Evolutionary conservation across 129 eudicot genomes (phyloP).

Genomic region (Saussurea involucrata): DNA sequence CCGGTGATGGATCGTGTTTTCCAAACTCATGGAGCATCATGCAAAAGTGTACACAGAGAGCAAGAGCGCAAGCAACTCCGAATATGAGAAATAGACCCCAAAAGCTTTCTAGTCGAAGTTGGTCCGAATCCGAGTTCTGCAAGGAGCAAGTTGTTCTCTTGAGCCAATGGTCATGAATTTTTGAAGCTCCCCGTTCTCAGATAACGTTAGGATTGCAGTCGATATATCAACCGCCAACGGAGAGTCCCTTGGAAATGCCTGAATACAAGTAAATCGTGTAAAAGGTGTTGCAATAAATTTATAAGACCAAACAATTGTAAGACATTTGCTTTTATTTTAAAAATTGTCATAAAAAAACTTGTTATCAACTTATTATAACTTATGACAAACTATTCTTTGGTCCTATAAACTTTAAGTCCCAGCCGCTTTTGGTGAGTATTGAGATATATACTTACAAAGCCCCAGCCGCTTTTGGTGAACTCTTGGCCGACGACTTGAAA

Average conservation of each 20-base stretch:
- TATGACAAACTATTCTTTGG: no score
- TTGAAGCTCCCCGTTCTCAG: constrained; percentile 76
- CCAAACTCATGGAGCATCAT: constrained; percentile 38
- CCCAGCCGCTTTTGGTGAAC: constrained; percentile 88
- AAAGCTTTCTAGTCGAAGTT: constrained; percentile 64
- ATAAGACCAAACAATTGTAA: background rate
- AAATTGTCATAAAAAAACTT: no score
- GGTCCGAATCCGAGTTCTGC: constrained; percentile 38
- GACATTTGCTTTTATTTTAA: no score
- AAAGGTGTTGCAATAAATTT: background rate
- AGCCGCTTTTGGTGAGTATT: background rate
- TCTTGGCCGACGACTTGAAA: constrained; percentile 73
- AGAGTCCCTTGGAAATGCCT: constrained; percentile 87
- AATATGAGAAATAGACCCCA: constrained; percentile 68
- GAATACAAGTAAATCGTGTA: background rate
- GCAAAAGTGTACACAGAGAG: constrained; percentile 48
- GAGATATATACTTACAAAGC: constrained; percentile 71
- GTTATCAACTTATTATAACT: background rate
- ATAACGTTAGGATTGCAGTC: constrained; percentile 66
- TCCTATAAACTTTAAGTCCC: no score
- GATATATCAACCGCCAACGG: constrained; percentile 87
- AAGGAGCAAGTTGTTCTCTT: constrained; percentile 32
- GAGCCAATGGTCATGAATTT: constrained; percentile 68
- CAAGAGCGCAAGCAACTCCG: constrained; percentile 65
- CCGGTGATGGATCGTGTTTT: constrained; percentile 32